Evolutionary conservation across 139 green algal genomes (phyloP).

Genomic region (Tetratostichococcus sp.): DNA sequence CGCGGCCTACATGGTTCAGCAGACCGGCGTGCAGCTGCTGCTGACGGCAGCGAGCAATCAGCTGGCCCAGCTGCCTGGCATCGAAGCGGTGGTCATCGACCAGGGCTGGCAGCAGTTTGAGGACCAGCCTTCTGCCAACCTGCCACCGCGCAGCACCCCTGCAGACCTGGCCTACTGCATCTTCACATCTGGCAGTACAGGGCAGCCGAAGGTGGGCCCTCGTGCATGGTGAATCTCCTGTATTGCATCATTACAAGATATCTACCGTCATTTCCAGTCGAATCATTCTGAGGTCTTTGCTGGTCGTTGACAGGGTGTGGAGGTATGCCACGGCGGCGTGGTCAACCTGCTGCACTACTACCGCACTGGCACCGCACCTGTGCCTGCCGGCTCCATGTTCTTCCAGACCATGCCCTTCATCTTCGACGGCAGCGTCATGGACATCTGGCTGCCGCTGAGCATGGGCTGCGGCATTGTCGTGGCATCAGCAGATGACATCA

Average conservation of each 20-base stretch:
- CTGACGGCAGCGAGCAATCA: neutral
- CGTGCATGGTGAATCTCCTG: too few species aligned
- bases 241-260: too few species aligned
- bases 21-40: neutral
- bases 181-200: slow-evolving; percentile 61
- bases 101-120: neutral
- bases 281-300: too few species aligned
- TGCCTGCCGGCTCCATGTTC: slow-evolving; percentile 19
- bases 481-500: too few species aligned
- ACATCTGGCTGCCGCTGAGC: too few species aligned
- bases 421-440: too few species aligned
- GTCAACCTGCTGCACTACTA: slow-evolving; percentile 6
- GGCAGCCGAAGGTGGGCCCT: slow-evolving; percentile 50
- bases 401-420: slow-evolving; percentile 20
- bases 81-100: slow-evolving; percentile 3
- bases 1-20: slow-evolving; percentile 21
- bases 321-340: neutral
- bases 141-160: neutral
- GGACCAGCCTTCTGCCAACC: neutral
- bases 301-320: too few species aligned
- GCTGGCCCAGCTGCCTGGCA: neutral
- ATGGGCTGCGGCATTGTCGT: too few species aligned
- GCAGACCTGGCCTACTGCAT: slow-evolving; percentile 46
- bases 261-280: too few species aligned
- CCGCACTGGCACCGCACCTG: neutral